These are phyloP conservation scores for Solanum hybrid DNA, from an alignment of 305 asterid genomes.

Conservation along the genomic window DNA sequence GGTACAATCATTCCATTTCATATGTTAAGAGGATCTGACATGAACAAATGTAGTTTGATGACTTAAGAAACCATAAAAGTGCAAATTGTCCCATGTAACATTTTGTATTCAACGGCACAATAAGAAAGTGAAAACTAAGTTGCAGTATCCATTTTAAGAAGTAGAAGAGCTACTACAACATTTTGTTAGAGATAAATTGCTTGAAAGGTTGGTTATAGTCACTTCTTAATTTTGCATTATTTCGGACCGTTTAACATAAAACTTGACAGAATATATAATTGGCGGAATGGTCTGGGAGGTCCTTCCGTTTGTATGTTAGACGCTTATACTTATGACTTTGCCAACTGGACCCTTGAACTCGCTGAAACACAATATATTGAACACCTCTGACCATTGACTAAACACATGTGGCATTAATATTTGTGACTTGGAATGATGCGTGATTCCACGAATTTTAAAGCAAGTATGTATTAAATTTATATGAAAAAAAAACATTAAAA, in stretches of 20 bases:
- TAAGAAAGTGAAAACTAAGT: neutral
- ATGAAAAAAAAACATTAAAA: no score
- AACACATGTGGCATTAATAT: no score
- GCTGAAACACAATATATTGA: no score
- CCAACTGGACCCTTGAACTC: no score
- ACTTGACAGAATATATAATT: neutral
- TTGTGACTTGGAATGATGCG: no score
- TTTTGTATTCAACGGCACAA: neutral
- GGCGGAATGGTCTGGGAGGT: no score
- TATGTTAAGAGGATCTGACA: neutral
- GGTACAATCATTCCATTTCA: neutral
- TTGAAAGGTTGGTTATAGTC: neutral
- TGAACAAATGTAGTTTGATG: neutral
- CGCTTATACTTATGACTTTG: no score
- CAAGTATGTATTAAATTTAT: no score
- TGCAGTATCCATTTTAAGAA: neutral
- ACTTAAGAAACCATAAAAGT: neutral
- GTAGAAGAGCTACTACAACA: neutral
- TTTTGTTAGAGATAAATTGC: neutral
- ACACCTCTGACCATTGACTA: no score
- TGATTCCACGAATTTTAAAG: no score
- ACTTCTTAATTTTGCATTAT: neutral
- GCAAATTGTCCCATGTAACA: neutral
- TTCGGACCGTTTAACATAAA: neutral
- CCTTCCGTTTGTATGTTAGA: no score